phyloP scores from a whole-genome alignment of 2,329 filamentous ascomycete genomes.

The Karstenula rhodostoma region DNA sequence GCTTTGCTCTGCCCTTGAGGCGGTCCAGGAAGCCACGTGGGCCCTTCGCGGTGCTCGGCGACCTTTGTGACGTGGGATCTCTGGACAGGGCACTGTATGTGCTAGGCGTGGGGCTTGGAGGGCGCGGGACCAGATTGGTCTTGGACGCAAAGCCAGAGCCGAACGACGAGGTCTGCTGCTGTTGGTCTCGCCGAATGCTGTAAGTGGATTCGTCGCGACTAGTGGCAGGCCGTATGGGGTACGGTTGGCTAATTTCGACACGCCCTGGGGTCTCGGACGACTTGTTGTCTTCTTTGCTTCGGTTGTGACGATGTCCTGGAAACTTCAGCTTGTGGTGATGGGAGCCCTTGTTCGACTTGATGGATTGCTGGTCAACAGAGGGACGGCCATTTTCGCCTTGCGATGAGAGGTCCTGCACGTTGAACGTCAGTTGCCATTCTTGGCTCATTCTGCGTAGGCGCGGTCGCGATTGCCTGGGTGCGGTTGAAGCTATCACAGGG shows the following conservation, averaged over 20 bases:
- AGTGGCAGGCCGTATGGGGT: constrained; percentile 72
- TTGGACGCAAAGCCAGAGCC: constrained; percentile 60
- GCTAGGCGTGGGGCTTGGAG: constrained; percentile 84
- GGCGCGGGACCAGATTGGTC: constrained; percentile 64
- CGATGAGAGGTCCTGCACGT: constrained; percentile 35
- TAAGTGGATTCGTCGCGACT: constrained; percentile 77
- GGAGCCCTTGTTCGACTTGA: constrained; percentile 65
- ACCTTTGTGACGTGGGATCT: constrained; percentile 59
- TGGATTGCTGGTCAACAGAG: constrained; percentile 47
- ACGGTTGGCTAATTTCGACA: constrained; percentile 51
- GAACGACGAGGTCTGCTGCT: constrained; percentile 43
- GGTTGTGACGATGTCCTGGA: constrained; percentile 73
- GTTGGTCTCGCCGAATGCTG: constrained; percentile 53
- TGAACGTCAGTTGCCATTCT: constrained; percentile 26
- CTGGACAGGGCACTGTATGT: constrained; percentile 67
- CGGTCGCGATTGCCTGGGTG: constrained; percentile 5
- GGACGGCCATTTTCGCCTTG: constrained; percentile 45
- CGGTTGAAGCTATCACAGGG: constrained; percentile 28
- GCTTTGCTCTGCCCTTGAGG: constrained; percentile 60
- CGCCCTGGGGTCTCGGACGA: constrained; percentile 31
- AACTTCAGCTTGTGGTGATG: constrained; percentile 65
- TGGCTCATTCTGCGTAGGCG: neutral
- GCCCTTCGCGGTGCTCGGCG: constrained; percentile 61
- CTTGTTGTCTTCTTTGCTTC: constrained; percentile 63
- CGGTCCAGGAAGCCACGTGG: constrained; percentile 63